Evolutionary conservation across 352 stramenopile species (phyloP).

Genomic region (Globisporangium nunn): DNA sequence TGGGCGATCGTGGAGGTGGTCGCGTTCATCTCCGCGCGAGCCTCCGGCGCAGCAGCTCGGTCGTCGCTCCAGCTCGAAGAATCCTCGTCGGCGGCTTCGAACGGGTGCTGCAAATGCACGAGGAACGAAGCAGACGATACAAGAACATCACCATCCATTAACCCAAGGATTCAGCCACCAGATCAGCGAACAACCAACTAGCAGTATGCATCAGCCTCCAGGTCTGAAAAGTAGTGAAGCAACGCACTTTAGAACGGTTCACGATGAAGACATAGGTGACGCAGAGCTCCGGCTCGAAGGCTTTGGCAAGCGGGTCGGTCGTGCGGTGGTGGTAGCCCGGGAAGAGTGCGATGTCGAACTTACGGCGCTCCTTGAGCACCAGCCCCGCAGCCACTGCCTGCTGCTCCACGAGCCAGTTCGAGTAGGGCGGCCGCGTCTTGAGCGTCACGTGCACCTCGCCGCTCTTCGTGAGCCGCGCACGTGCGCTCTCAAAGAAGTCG

Average conservation of each 20-base stretch:
- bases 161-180: too few relatives aligned
- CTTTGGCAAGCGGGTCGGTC: slow-evolving; percentile 79
- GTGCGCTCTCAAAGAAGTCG: slow-evolving; percentile 83
- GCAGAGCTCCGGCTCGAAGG: slow-evolving; percentile 77
- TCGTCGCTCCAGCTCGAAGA: not conserved
- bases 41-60: not conserved
- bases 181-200: not conserved
- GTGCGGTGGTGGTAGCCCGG: slow-evolving; percentile 85
- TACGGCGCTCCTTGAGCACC: slow-evolving; percentile 67
- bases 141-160: too few relatives aligned
- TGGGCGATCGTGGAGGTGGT: slow-evolving; percentile 28
- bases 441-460: slow-evolving; percentile 82
- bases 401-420: slow-evolving; percentile 84
- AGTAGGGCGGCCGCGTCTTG: slow-evolving; percentile 83
- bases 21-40: not conserved
- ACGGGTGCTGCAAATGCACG: slow-evolving; percentile 6
- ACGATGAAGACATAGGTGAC: slow-evolving; percentile 85
- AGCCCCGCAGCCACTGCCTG: slow-evolving; percentile 64
- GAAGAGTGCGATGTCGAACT: slow-evolving; percentile 68
- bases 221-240: too few relatives aligned
- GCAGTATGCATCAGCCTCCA: not conserved
- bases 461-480: slow-evolving; percentile 36
- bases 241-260: slow-evolving; percentile 59
- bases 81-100: slow-evolving; percentile 11
- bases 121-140: not conserved